phyloP scores from a whole-genome alignment of 768 basidiomycete genomes.

The Suillus tomentosus region DNA sequence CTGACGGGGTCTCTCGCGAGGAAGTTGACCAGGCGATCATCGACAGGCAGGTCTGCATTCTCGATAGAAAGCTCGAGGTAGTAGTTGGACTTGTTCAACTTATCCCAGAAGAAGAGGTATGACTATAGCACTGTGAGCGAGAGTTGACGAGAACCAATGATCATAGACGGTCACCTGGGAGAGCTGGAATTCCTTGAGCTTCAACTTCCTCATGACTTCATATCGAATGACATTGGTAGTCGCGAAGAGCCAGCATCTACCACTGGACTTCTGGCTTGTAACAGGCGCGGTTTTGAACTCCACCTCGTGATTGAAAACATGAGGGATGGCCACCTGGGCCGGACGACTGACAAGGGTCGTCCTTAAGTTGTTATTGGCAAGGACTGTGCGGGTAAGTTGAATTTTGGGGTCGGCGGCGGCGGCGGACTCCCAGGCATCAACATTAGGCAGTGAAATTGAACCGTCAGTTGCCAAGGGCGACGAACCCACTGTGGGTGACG shows the following conservation, averaged over 20 bases:
- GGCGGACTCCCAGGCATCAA: conserved; percentile 68
- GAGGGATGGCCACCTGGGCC: conserved; percentile 61
- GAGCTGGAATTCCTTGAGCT: conserved; percentile 86
- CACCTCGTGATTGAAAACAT: conserved; percentile 82
- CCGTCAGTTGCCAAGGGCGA: conserved; percentile 54
- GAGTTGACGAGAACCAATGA: conserved; percentile 13
- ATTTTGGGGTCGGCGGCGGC: conserved; percentile 59
- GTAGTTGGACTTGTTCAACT: conserved; percentile 88
- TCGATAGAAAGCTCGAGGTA: conserved; percentile 89
- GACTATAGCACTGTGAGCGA: conserved; percentile 43
- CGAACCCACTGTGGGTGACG: background rate
- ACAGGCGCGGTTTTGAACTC: conserved; percentile 83
- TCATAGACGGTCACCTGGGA: conserved; percentile 60
- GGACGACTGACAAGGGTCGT: conserved; percentile 63
- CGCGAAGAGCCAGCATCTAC: conserved; percentile 95
- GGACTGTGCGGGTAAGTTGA: conserved; percentile 74
- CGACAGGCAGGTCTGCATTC: conserved; percentile 74
- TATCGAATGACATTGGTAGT: conserved; percentile 87
- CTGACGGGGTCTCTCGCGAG: conserved; percentile 77
- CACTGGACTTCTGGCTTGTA: conserved; percentile 85
- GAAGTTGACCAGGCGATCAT: conserved; percentile 80
- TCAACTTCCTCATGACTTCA: conserved; percentile 82
- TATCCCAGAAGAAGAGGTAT: conserved; percentile 96
- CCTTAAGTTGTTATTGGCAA: conserved; percentile 68
- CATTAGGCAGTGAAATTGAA: conserved; percentile 55